phyloP scores from a whole-genome alignment of 148 eudicot species.

The Polygonum aviculare region DNA sequence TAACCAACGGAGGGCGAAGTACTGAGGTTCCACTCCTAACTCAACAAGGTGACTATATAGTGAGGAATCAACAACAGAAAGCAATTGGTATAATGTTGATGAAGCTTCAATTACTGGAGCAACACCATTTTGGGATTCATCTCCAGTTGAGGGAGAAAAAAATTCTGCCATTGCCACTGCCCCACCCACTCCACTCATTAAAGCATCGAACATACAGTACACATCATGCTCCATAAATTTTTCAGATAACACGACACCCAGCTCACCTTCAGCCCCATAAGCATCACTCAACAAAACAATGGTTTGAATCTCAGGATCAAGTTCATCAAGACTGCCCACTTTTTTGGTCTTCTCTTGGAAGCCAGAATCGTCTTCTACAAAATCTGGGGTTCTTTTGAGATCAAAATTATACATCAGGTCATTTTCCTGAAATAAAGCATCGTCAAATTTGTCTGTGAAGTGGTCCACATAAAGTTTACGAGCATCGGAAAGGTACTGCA shows the following conservation, averaged over 20 bases:
- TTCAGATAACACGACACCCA: conserved; percentile 80
- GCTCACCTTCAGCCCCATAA: conserved; percentile 99
- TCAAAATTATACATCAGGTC: conserved; percentile 55
- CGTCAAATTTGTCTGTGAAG: conserved; percentile 92
- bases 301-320: conserved; percentile 60
- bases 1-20: conserved; percentile 93
- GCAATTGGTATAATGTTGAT: conserved; percentile 68
- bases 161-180: conserved; percentile 78
- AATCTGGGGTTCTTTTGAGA: conserved; percentile 43
- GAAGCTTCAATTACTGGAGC: conserved; percentile 96
- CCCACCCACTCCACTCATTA: conserved; percentile 83
- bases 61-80: conserved; percentile 77
- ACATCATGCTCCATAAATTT: conserved; percentile 95
- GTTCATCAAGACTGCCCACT: conserved; percentile 40
- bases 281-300: conserved; percentile 74
- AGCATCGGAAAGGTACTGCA: conserved; percentile 64
- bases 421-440: conserved; percentile 51
- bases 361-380: conserved; percentile 32
- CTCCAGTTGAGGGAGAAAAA: conserved; percentile 52
- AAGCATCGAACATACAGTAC: conserved; percentile 84
- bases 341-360: conserved; percentile 29
- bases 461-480: conserved; percentile 65
- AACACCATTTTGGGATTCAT: conserved; percentile 45
- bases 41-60: conserved; percentile 82
- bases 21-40: conserved; percentile 95